Evolutionary conservation across 2,329 filamentous ascomycete genomes (phyloP).

Genomic region (Paecilomyces variotii): DNA sequence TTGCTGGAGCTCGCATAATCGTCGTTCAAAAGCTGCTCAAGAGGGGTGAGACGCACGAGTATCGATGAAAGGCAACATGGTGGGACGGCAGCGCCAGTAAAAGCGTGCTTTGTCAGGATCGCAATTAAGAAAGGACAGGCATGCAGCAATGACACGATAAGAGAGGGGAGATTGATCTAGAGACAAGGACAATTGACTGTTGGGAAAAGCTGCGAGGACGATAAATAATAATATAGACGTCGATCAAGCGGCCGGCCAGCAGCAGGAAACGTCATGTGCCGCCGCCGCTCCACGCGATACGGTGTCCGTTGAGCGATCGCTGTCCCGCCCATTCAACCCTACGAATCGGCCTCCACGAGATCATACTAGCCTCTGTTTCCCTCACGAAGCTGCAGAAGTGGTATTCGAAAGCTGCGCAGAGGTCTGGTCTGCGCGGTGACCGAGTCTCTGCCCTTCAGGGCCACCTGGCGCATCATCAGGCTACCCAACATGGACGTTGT

Average conservation of each 20-base stretch:
- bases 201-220: not conserved
- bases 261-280: not conserved
- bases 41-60: constrained; percentile 35
- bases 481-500: constrained; percentile 74
- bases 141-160: not conserved
- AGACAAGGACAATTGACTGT: not conserved
- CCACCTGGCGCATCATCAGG: not conserved
- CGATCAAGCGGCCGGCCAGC: not conserved
- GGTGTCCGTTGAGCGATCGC: not conserved
- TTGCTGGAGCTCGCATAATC: not conserved
- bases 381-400: not conserved
- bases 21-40: not conserved
- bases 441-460: constrained; percentile 2
- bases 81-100: not conserved
- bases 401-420: not conserved
- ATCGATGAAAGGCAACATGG: constrained; percentile 59
- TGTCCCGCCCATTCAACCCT: not conserved
- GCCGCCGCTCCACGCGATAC: not conserved
- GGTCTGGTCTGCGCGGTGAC: not conserved
- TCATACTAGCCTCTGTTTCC: not conserved
- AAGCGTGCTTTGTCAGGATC: not conserved
- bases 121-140: not conserved
- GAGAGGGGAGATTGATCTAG: not conserved
- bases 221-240: not conserved
- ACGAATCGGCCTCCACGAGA: not conserved